Conservation (phyloP, 2,329 filamentous ascomycete genomes). For the Talaromyces piceae region DNA sequence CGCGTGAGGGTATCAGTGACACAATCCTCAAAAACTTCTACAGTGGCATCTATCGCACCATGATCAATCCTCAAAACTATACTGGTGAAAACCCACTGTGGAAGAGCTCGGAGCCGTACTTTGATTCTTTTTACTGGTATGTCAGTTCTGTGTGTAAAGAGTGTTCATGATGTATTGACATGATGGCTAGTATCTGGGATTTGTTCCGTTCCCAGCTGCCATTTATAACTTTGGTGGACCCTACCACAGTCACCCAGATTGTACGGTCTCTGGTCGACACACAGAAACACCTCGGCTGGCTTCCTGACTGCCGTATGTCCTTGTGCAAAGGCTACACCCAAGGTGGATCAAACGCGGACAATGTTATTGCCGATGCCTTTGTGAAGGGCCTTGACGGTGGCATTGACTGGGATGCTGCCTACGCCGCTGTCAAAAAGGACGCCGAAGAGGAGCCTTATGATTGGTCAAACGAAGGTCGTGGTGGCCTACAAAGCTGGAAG, state of each 20-base stretch:
- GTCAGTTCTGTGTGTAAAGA: not conserved
- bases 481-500: constrained; percentile 64
- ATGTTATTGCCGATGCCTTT: constrained; percentile 57
- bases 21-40: constrained; percentile 49
- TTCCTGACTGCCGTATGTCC: constrained; percentile 26
- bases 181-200: constrained; percentile 49
- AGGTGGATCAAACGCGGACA: constrained; percentile 64
- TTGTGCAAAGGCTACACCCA: constrained; percentile 50
- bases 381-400: constrained; percentile 54
- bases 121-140: constrained; percentile 56
- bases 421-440: constrained; percentile 60
- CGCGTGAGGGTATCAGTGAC: constrained; percentile 22
- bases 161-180: constrained; percentile 20
- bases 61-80: constrained; percentile 63
- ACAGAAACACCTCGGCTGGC: constrained; percentile 24
- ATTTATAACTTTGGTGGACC: constrained; percentile 22
- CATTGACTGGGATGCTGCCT: constrained; percentile 60
- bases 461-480: constrained; percentile 61
- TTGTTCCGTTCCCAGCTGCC: constrained; percentile 46
- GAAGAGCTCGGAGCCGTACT: constrained; percentile 58
- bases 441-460: constrained; percentile 61
- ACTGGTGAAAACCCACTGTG: constrained; percentile 63
- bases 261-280: constrained; percentile 24
- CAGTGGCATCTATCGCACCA: constrained; percentile 60
- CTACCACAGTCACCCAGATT: constrained; percentile 19